Base-by-base conservation (phyloP, 805 yeast species). In the Yarrowia sp. region DNA sequence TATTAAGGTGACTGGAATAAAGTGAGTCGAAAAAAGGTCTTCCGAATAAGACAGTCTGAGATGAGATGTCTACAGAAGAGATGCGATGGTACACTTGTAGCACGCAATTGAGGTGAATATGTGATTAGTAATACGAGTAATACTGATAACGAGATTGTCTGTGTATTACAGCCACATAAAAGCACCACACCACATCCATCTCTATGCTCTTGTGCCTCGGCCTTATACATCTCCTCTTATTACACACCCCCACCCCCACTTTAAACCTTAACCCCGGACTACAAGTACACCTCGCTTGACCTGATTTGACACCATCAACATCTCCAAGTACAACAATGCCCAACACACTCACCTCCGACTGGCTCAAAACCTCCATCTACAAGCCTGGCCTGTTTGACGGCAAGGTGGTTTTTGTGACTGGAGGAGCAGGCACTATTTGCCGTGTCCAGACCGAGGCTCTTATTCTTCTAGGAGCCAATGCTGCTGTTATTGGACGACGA, bases 351-450 rank as follows among this genome's bases (percentile, higher is more conserved):
- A 15, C 61, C 6, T 18, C 61, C 31, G 69, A 67, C 17, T 75
- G 70, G 58, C 68, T 74, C 33, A 61, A 71, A 44, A 69, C 69
- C 45, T 31, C 69, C 50, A 69, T 70, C 36, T 76, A 65, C 67
- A 86, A 86, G 67, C 84, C 86, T 0, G 88, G 83, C 68, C 70
- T 91, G 41, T 92, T 92, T 78, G 81, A 85, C 64, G 96, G 89
- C 11, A 92, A 92, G 74, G 97, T 90, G 1, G 95, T 86, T 3
- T 89, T 92, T 70, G 90, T 91, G 62, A 93, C 98, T 0, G 98
- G 98, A 8, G 98, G 98, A 10, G 95, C 98, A 1, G 98, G 98
- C 8, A 86, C 96, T 13, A 92, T 93, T 64, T 92, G 98, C 75
- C 79, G 95, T 50, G 93, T 89, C 5, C 98, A 92, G 74, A 84